These are phyloP conservation scores for Pilaira anomala DNA, from an alignment of 192 early-diverging fungal species.

Conservation along the genomic window DNA sequence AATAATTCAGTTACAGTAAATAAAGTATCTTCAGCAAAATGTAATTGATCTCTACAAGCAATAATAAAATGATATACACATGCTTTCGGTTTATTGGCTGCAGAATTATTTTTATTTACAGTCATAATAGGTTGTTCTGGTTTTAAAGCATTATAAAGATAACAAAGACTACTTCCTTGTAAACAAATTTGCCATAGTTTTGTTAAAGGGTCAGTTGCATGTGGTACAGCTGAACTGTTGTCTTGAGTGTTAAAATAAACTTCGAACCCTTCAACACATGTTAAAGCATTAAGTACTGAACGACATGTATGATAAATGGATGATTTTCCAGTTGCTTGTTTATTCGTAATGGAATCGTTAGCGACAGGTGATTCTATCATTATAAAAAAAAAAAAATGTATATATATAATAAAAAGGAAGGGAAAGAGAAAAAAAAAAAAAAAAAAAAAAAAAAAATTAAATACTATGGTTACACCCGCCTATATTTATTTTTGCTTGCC, in stretches of 20 bases:
- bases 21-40: conserved; percentile 67
- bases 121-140: conserved; percentile 57
- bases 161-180: conserved; percentile 67
- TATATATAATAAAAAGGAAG: background rate
- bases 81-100: conserved; percentile 72
- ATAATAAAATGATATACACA: conserved; percentile 84
- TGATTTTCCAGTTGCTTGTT: conserved; percentile 49
- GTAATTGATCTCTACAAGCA: conserved; percentile 78
- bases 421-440: conserved; percentile 1
- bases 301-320: conserved; percentile 76
- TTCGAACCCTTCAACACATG: conserved; percentile 67
- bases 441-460: conserved; percentile 11
- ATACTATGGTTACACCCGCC: conserved; percentile 21
- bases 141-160: conserved; percentile 67
- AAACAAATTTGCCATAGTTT: conserved; percentile 74
- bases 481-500: background rate
- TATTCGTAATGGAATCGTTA: conserved; percentile 39
- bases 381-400: background rate
- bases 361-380: conserved; percentile 38
- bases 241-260: conserved; percentile 43
- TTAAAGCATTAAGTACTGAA: conserved; percentile 62
- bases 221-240: conserved; percentile 32
- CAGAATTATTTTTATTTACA: conserved; percentile 46
- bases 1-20: conserved; percentile 85
- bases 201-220: conserved; percentile 56